Evolutionary conservation across 2,329 filamentous ascomycete genomes (phyloP).

Genomic region (Penicillium sp.): DNA sequence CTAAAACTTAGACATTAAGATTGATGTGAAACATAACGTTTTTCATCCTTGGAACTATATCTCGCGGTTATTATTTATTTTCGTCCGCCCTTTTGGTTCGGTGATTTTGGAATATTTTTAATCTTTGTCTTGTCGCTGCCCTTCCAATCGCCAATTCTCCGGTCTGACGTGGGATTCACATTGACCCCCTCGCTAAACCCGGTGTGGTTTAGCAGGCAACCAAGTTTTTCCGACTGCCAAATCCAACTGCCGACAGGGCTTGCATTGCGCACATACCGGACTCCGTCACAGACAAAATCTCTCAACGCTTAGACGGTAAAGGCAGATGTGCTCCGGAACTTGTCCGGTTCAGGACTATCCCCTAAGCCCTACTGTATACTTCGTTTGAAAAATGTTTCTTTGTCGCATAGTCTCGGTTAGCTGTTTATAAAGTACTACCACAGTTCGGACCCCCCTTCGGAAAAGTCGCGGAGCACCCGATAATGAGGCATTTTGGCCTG

Average conservation of each 20-base stretch:
- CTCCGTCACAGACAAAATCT: neutral
- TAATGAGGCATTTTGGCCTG: neutral
- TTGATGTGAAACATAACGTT: constrained; percentile 1
- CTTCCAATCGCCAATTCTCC: neutral
- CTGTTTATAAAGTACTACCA: neutral
- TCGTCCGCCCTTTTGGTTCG: too few species aligned
- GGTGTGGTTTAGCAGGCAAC: constrained; percentile 13
- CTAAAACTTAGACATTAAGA: constrained; percentile 6
- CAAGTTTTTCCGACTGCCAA: constrained; percentile 9
- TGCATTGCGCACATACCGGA: neutral
- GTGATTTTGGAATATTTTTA: too few species aligned
- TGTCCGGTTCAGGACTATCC: neutral
- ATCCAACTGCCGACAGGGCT: constrained; percentile 22
- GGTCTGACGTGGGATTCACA: constrained; percentile 7
- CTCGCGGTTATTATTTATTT: too few species aligned
- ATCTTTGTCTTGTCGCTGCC: neutral
- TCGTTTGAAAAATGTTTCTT: neutral
- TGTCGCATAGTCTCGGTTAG: neutral
- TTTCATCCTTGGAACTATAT: neutral
- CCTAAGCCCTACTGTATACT: neutral
- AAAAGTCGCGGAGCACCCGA: neutral
- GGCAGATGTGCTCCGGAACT: neutral
- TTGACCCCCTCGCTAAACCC: constrained; percentile 7
- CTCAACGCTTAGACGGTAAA: neutral
- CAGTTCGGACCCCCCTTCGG: neutral